Evolutionary conservation across 2,329 filamentous ascomycete species (phyloP), one percentile per base, ranked within the genome.

Genomic region (Septoria linicola): DNA sequence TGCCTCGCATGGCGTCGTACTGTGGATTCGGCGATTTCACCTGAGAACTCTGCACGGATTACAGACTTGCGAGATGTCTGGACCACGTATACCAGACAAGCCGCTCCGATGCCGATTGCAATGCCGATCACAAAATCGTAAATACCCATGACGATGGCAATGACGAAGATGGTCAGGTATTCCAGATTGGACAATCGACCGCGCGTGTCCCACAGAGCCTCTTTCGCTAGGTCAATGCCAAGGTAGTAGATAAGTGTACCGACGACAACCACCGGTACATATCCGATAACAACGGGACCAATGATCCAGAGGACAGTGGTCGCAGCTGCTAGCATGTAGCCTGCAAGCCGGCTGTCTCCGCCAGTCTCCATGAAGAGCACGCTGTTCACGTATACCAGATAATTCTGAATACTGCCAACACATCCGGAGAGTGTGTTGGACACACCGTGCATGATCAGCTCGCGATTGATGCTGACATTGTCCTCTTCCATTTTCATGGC

Each of bases 111-210:
- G 3, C 93, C 93, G 23, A 96, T 81, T 8, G 93, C 84, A 37
- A 99, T 96, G 16, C 93, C 93, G 21, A 90, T 83, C 3, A 99
- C 93, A 66, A 99, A 99, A 70, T 99, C 93, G 72, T 95, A 92
- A 8, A 90, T 83, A 1, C 93, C 93, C 93, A 99, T 99, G 32
- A 95, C 89, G 16, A 96, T 74, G 1, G 96, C 90, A 59, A 97
- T 97, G 31, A 84, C 83, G 49, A 96, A 74, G 39, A 96, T 84
- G 5, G 93, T 99, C 27, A 93, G 68, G 68, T 96, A 99, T 67
- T 99, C 93, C 10, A 92, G 81, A 45, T 80, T 74, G 67, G 95
- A 89, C 31, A 97, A 76, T 70, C 93, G 95, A 57, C 90, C 90
- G 68, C 89, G 88, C 0, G 93, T 95, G 51, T 88, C 82, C 75